A percentile compares a stretch with the other conserved stretches of the same genome.
Conservation (phyloP, 2,329 filamentous ascomycete genomes). For the Parastagonospora nodorum region DNA sequence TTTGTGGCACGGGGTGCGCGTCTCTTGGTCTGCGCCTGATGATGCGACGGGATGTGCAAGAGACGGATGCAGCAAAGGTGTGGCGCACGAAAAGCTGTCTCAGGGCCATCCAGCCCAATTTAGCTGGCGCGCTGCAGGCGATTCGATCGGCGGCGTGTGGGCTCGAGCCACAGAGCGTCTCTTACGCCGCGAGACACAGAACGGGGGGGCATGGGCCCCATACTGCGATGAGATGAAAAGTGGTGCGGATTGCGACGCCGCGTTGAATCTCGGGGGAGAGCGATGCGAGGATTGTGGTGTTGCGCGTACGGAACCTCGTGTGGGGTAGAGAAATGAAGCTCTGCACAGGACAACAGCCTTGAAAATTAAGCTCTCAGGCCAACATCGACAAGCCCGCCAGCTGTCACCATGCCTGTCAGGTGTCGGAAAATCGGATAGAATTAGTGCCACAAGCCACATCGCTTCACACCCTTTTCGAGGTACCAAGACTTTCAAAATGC, state of each 20-base stretch:
- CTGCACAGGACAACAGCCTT: not conserved
- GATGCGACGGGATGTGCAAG: constrained; percentile 5
- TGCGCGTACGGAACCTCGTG: not conserved
- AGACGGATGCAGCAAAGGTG: constrained; percentile 5
- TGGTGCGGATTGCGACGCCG: not conserved
- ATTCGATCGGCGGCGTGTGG: constrained; percentile 4
- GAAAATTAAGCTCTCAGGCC: not conserved
- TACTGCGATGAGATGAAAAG: constrained; percentile 8
- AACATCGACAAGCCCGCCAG: not conserved
- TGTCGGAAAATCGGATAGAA: not conserved
- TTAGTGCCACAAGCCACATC: constrained; percentile 13
- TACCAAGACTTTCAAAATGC: constrained; percentile 1
- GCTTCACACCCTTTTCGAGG: not conserved
- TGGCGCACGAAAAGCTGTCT: constrained; percentile 8
- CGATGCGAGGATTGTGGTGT: not conserved
- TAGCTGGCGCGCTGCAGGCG: not conserved
- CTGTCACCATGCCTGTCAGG: not conserved
- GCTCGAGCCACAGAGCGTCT: constrained; percentile 6
- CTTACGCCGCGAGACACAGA: constrained; percentile 1
- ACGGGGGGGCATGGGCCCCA: not conserved
- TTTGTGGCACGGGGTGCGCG: constrained; percentile 1
- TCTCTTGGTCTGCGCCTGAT: not conserved
- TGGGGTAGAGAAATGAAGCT: not conserved
- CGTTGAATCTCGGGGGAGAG: not conserved
- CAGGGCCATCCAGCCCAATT: constrained; percentile 2